Evolutionary conservation across 495 filamentous ascomycete genomes (phyloP).

Genomic region (Aspergillus indologenus): DNA sequence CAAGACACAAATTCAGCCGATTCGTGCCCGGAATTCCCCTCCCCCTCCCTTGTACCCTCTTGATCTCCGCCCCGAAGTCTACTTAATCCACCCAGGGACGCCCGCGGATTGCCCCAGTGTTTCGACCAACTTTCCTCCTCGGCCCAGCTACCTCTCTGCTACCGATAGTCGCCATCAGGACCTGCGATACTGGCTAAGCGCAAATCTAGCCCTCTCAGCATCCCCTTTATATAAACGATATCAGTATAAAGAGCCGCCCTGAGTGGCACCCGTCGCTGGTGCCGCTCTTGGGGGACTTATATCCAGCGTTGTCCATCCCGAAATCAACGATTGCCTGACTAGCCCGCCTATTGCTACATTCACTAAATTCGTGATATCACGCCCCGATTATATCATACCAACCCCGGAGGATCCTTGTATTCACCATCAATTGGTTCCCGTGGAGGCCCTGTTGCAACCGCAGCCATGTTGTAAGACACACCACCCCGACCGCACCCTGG

Average conservation of each 20-base stretch:
- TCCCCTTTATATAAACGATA: not conserved
- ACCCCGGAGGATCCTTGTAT: not conserved
- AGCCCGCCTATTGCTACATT: constrained; percentile 1
- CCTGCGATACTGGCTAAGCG: not conserved
- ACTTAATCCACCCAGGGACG: not conserved
- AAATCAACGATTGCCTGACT: constrained; percentile 5
- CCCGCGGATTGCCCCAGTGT: not conserved
- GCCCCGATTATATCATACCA: not conserved
- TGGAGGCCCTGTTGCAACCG: constrained; percentile 5
- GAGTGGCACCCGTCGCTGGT: constrained; percentile 6
- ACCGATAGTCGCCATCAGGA: not conserved
- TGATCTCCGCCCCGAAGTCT: not conserved
- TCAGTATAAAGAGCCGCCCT: not conserved
- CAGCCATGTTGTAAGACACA: constrained; percentile 40
- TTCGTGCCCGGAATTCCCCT: not conserved
- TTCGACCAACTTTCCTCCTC: not conserved
- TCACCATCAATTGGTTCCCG: not conserved
- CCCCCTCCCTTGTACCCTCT: not conserved
- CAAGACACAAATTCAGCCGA: not conserved
- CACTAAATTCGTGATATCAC: no score
- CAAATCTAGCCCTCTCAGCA: not conserved
- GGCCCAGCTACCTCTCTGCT: not conserved
- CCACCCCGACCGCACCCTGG: not conserved
- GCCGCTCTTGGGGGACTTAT: not conserved
- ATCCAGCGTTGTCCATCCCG: not conserved